Percentiles rank a stretch among this genome's conserved stretches.
These are phyloP conservation scores for Penicillium sp. DNA, from an alignment of 2,329 filamentous ascomycete genomes.

Conservation along the genomic window DNA sequence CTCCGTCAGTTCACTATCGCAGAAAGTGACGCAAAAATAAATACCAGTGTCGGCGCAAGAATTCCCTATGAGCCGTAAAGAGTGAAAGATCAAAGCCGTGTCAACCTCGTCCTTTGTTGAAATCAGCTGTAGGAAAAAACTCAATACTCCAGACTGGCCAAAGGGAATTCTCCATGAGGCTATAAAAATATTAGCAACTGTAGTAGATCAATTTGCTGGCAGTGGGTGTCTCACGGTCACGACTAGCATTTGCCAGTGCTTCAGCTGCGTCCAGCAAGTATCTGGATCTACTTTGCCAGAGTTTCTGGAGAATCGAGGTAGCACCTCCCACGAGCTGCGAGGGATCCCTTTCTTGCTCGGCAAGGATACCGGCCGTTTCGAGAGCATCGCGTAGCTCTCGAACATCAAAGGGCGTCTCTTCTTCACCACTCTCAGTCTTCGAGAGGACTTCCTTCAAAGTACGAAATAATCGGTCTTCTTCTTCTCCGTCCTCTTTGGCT, in stretches of 20 bases:
- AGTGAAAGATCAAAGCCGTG: slow-evolving; percentile 33
- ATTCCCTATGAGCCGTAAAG: slow-evolving; percentile 42
- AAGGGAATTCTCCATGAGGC: slow-evolving; percentile 38
- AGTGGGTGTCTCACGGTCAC: slow-evolving; percentile 33
- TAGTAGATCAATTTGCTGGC: slow-evolving; percentile 6
- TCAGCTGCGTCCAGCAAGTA: slow-evolving; percentile 35
- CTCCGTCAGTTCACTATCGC: slow-evolving; percentile 13
- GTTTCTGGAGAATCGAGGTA: slow-evolving; percentile 26
- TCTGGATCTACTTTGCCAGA: slow-evolving; percentile 35
- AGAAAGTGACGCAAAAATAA: slow-evolving; percentile 1
- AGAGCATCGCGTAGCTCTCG: slow-evolving; percentile 28
- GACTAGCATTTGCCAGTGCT: slow-evolving; percentile 39
- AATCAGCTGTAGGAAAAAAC: slow-evolving; percentile 39
- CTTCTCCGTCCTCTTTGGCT: slow-evolving; percentile 16
- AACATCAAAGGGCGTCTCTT: slow-evolving; percentile 22
- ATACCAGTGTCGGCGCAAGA: slow-evolving; percentile 44
- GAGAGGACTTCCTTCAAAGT: slow-evolving; percentile 29
- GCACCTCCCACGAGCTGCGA: slow-evolving; percentile 25
- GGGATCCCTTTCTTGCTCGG: slow-evolving; percentile 20
- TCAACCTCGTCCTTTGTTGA: slow-evolving; percentile 28
- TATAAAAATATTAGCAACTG: slow-evolving; percentile 19
- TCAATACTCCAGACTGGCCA: slow-evolving; percentile 37
- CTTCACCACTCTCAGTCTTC: slow-evolving; percentile 18
- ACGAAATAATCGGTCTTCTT: slow-evolving; percentile 32
- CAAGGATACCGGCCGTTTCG: slow-evolving; percentile 25